Evolutionary conservation across 2,329 filamentous ascomycete genomes (phyloP), one percentile per base, ranked within the genome.

Genomic region (Fusarium phyllophilum): DNA sequence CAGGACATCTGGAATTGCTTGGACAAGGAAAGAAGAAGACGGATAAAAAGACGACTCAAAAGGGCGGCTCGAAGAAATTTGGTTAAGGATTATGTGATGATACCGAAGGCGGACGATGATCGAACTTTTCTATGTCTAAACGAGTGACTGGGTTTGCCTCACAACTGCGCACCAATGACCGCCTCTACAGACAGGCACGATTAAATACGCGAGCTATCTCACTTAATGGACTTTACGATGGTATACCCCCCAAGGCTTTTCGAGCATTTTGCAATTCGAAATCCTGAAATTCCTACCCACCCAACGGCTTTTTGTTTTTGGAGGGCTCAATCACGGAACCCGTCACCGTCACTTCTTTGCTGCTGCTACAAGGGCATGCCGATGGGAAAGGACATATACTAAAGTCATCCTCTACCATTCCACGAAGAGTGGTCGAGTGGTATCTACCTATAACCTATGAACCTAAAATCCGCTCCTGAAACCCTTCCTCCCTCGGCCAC

Each of bases 1-100:
- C 87, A 10, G 88, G 89, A 0, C 89, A 91, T 67, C 80, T 91
- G 31, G 89, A 91, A 83, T 78, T 90, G 72, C 89, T 90, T 69
- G 89, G 87, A 38, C 85, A 87, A 81, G 86, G 86, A 15, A 87
- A 88, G 80, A 89, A 86, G n/a, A 87, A 88, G 81, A 79, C 76
- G 11, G 79, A 78, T 49, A 84, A 83, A 79, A 84, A 81, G 76
- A 68, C 79, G 57, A 82, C 82, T 52, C 77, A 81, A 55, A 84
- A 84, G 82, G 87, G 86, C 38, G 88, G 88, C 10, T 86, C 84
- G 22, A 85, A 85, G 80, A 88, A 88, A 82, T 90, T 88, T 82
- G 88, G 88, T 62, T 89, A 85, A 85, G 56, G 44, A 22, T 24
- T 55, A 31, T 44, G 24, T 34, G 42, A 39, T 46, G 33, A 42